A percentile compares a stretch with the other conserved stretches of the same genome.
Evolutionary conservation across 139 green algal genomes (phyloP).

Genomic region (Mesotaenium endlicherianum): DNA sequence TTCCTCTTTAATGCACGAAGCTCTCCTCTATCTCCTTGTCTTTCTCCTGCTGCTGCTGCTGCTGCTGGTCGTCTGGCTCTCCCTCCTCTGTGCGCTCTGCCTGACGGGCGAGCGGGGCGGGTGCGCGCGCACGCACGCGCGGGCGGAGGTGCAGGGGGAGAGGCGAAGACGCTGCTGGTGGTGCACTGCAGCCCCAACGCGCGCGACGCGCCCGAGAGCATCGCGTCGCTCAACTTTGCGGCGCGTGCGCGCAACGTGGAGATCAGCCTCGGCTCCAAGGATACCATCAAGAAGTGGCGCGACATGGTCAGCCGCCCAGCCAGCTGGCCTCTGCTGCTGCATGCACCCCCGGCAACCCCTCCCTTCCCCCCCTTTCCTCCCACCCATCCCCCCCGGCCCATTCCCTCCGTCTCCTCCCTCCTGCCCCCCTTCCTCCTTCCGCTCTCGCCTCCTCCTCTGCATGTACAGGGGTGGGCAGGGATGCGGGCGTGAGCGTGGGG

Average conservation of each 20-base stretch:
- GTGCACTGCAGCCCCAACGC: conserved; percentile 37
- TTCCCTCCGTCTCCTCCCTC: neutral
- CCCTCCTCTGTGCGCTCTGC: neutral
- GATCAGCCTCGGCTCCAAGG: conserved; percentile 17
- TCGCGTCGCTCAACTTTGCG: conserved; percentile 34
- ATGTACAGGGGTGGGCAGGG: no score
- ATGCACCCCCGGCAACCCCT: neutral
- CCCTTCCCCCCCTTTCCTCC: neutral
- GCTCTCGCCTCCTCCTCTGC: neutral
- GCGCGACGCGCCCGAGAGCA: conserved; percentile 6
- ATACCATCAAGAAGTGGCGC: conserved; percentile 50
- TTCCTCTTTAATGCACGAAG: no score
- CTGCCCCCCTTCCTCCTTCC: neutral
- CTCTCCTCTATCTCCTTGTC: neutral
- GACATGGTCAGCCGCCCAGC: conserved; percentile 24
- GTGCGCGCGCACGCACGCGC: no score
- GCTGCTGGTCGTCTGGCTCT: neutral
- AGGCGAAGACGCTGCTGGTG: conserved; percentile 52
- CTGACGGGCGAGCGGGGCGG: no score
- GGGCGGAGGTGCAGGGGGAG: conserved; percentile 21
- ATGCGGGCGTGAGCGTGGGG: no score
- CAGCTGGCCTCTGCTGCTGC: neutral
- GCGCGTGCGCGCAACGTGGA: conserved; percentile 36
- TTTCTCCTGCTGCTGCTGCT: neutral
- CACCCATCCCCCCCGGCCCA: neutral